phyloP scores from a whole-genome alignment of 1,284 basidiomycete species.

The Ceratobasidium sp. region DNA sequence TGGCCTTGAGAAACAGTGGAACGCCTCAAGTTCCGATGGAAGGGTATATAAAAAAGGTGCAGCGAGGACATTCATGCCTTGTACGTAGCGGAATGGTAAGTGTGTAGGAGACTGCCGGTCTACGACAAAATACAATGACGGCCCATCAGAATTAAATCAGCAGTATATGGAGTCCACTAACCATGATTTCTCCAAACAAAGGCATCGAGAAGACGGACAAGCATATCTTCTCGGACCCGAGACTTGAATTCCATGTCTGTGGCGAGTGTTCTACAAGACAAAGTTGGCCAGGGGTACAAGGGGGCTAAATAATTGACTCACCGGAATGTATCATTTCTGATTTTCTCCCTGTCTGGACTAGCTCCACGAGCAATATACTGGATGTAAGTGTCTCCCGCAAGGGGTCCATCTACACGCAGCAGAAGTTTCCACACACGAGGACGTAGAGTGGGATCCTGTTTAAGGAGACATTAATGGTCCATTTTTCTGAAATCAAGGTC shows the following conservation, averaged over 20 bases:
- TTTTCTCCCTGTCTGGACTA: conserved; percentile 89
- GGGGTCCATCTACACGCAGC: conserved; percentile 74
- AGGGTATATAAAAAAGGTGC: conserved; percentile 97
- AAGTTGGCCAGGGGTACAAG: conserved; percentile 21
- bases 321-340: conserved; percentile 84
- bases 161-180: conserved; percentile 53
- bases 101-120: conserved; percentile 73
- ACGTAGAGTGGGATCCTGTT: conserved; percentile 76
- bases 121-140: conserved; percentile 49
- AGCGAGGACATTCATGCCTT: conserved; percentile 98
- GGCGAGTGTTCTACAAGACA: conserved; percentile 78
- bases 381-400: conserved; percentile 81
- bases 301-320: conserved; percentile 51
- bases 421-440: conserved; percentile 93
- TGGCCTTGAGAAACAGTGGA: conserved; percentile 84
- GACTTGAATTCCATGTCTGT: conserved; percentile 96
- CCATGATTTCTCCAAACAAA: conserved; percentile 96
- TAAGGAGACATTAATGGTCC: no score
- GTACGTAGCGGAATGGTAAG: conserved; percentile 91
- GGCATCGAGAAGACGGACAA: conserved; percentile 93
- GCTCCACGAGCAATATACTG: conserved; percentile 85
- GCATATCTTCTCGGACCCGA: conserved; percentile 93
- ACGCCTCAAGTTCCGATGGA: conserved; percentile 95
- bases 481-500: no score
- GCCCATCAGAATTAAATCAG: neutral